Percentiles rank a stretch among this genome's conserved stretches.
Conservation (phyloP, 345 rosid species). For the Limnanthes douglasii region DNA sequence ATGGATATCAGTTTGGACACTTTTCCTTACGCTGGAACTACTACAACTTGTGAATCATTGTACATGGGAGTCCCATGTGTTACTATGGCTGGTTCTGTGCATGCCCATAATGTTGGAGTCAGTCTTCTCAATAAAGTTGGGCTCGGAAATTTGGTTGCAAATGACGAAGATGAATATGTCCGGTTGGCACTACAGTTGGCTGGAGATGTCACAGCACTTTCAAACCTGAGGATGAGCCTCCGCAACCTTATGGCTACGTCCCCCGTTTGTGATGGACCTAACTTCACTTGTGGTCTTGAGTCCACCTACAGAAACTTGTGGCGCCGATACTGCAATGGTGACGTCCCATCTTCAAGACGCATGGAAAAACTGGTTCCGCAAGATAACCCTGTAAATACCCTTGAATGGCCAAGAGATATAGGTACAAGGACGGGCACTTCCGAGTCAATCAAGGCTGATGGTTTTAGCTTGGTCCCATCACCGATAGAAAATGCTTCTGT, state of each 20-base stretch:
- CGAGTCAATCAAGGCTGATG: no score
- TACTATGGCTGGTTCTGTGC: constrained; percentile 93
- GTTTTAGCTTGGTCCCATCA: no score
- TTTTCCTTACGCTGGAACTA: constrained; percentile 99
- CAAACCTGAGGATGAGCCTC: constrained; percentile 65
- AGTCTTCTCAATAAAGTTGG: constrained; percentile 89
- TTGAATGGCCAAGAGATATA: no score
- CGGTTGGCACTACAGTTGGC: constrained; percentile 68
- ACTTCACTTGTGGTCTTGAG: constrained; percentile 55
- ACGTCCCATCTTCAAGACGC: constrained; percentile 55
- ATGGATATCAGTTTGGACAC: constrained; percentile 99
- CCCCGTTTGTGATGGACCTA: constrained; percentile 67
- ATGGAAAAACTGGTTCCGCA: constrained; percentile 44
- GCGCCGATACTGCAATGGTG: constrained; percentile 76
- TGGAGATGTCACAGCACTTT: constrained; percentile 60
- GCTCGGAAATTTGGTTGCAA: constrained; percentile 58
- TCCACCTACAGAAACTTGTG: constrained; percentile 65
- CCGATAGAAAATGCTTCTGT: no score
- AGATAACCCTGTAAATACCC: no score
- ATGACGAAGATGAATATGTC: constrained; percentile 81
- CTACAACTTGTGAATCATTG: constrained; percentile 95
- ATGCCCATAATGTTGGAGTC: constrained; percentile 97
- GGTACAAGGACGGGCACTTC: no score
- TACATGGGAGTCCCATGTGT: constrained; percentile 99
- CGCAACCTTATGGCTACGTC: constrained; percentile 84